A percentile compares a stretch with the other conserved stretches of the same genome.
phyloP scores from a whole-genome alignment of 768 basidiomycete species.

The Phlebiopsis gigantea region DNA sequence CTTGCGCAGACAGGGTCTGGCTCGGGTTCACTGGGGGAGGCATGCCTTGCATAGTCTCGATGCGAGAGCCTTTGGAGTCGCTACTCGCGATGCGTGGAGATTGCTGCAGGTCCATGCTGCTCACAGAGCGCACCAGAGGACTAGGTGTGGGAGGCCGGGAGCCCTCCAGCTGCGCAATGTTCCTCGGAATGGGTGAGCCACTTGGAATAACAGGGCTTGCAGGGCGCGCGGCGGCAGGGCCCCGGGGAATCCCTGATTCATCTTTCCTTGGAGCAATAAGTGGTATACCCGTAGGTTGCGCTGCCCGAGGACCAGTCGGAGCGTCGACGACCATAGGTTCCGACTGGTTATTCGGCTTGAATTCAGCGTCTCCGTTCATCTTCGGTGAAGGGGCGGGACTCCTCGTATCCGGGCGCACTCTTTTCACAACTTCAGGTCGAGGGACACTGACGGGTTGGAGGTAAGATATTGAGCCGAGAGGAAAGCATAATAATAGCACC shows the following conservation, averaged over 20 bases:
- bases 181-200: constrained; percentile 3
- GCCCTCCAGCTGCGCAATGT: constrained; percentile 12
- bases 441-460: constrained; percentile 49
- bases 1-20: constrained; percentile 73
- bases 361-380: background rate
- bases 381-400: constrained; percentile 16
- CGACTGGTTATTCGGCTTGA: constrained; percentile 9
- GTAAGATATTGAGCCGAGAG: constrained; percentile 8
- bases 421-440: constrained; percentile 74
- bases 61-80: constrained; percentile 37
- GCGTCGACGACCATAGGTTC: constrained; percentile 35
- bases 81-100: constrained; percentile 32
- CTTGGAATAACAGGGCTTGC: background rate
- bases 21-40: constrained; percentile 76
- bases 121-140: constrained; percentile 10
- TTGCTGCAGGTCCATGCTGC: constrained; percentile 30
- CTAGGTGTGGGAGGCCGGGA: constrained; percentile 19
- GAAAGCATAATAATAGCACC: constrained; percentile 6
- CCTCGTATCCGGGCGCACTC: constrained; percentile 38
- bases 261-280: constrained; percentile 9
- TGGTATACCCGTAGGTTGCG: background rate
- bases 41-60: constrained; percentile 48
- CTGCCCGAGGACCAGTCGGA: background rate
- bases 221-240: background rate
- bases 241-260: background rate